Conservation (phyloP, 805 yeast species). For the Hanseniaspora valbyensis region DNA sequence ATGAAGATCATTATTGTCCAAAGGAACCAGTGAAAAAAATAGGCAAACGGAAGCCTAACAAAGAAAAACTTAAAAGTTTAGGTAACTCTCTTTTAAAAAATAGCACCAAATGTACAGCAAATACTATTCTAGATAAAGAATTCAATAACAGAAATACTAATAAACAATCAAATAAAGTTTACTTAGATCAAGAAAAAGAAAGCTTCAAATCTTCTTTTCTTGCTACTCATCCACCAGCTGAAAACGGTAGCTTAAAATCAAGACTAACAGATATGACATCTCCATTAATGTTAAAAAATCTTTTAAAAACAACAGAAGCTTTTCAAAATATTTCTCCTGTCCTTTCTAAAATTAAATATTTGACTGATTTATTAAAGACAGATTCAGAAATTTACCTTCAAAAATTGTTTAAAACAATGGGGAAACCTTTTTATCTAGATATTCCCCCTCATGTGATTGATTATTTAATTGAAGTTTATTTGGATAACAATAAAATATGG, state of each 20-base stretch:
- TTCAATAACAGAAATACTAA: too few species aligned
- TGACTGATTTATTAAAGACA: slow-evolving; percentile 8
- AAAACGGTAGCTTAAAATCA: background rate
- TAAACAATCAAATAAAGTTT: background rate
- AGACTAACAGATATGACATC: background rate
- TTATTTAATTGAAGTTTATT: background rate
- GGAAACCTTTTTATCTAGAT: slow-evolving; percentile 3
- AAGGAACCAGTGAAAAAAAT: background rate
- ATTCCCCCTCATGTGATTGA: slow-evolving; percentile 6
- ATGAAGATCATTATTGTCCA: background rate
- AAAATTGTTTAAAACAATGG: slow-evolving; percentile 7
- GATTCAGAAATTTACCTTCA: slow-evolving; percentile 15
- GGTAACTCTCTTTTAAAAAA: background rate
- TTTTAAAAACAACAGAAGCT: background rate
- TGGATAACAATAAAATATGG: background rate
- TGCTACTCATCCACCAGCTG: background rate
- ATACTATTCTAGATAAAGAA: too few species aligned
- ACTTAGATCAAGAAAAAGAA: slow-evolving; percentile 12
- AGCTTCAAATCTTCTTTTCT: slow-evolving; percentile 3
- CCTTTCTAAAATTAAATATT: slow-evolving; percentile 4
- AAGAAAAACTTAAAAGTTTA: background rate
- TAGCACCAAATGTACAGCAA: too few species aligned
- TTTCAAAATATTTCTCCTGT: background rate
- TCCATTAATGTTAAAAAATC: background rate
- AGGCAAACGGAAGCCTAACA: background rate